A percentile compares a stretch with the other conserved stretches of the same genome.
phyloP scores from a whole-genome alignment of 2,329 filamentous ascomycete species.

The Westerdykella sp. region DNA sequence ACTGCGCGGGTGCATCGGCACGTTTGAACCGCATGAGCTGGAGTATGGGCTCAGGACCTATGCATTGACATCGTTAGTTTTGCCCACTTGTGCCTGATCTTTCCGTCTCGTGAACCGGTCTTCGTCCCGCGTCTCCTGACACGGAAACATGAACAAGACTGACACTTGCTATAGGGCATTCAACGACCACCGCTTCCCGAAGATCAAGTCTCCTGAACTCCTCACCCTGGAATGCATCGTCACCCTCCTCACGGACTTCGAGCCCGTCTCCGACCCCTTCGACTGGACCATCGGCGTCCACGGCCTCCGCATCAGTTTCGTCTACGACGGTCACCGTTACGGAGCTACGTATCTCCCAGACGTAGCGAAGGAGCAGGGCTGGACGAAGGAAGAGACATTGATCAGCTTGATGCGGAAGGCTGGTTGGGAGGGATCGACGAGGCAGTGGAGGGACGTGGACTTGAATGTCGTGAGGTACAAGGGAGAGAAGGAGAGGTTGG shows the following conservation, averaged over 20 bases:
- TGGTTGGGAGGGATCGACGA: conserved; percentile 67
- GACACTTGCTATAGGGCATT: conserved; percentile 46
- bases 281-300: conserved; percentile 86
- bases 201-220: conserved; percentile 42
- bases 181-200: conserved; percentile 57
- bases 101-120: background rate
- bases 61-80: conserved; percentile 67
- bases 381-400: conserved; percentile 88
- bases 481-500: conserved; percentile 67
- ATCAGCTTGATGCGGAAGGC: conserved; percentile 90
- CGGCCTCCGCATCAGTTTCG: conserved; percentile 80
- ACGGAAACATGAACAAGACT: background rate
- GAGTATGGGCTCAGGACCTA: conserved; percentile 69
- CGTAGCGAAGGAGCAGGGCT: conserved; percentile 86
- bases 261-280: conserved; percentile 63
- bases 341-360: conserved; percentile 89
- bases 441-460: conserved; percentile 70
- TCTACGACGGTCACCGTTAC: conserved; percentile 64
- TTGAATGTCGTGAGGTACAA: conserved; percentile 79
- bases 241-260: conserved; percentile 81
- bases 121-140: background rate
- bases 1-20: conserved; percentile 92
- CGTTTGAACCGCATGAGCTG: conserved; percentile 74
- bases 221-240: conserved; percentile 46
- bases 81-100: background rate